These are phyloP conservation scores for Eucalyptus marginata DNA, from an alignment of 345 rosid genomes.

Conservation along the genomic window DNA sequence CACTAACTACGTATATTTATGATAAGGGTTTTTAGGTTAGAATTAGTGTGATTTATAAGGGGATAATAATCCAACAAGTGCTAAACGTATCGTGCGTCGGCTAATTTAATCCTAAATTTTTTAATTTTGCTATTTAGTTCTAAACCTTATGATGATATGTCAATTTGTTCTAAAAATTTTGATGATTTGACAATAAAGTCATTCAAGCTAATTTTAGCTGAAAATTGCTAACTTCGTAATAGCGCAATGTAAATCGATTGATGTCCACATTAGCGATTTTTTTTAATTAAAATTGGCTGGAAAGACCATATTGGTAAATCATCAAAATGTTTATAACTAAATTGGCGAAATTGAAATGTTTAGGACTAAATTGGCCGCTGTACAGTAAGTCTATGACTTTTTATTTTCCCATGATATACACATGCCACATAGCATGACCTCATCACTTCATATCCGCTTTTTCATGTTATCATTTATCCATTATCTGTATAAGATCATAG, in stretches of 20 bases:
- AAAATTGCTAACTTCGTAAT: fast-evolving
- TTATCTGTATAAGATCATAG: neutral
- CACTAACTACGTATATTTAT: neutral
- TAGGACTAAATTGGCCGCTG: fast-evolving
- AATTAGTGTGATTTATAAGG: too few species aligned
- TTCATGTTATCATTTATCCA: neutral
- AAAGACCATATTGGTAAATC: neutral
- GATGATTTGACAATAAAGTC: neutral
- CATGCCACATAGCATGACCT: neutral
- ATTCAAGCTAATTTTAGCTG: neutral
- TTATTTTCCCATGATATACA: neutral
- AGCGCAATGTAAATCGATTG: fast-evolving
- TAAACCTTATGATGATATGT: neutral
- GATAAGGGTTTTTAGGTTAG: neutral
- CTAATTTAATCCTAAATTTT: neutral
- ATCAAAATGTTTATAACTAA: neutral
- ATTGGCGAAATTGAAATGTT: fast-evolving
- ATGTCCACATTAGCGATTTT: neutral
- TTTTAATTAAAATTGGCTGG: neutral
- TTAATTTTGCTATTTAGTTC: neutral
- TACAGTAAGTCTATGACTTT: neutral
- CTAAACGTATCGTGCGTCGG: fast-evolving
- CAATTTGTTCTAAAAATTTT: neutral
- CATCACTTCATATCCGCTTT: neutral
- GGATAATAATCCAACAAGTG: neutral